Evolutionary conservation across 148 eudicot genomes (phyloP).

Genomic region (Amaranthus palmeri): DNA sequence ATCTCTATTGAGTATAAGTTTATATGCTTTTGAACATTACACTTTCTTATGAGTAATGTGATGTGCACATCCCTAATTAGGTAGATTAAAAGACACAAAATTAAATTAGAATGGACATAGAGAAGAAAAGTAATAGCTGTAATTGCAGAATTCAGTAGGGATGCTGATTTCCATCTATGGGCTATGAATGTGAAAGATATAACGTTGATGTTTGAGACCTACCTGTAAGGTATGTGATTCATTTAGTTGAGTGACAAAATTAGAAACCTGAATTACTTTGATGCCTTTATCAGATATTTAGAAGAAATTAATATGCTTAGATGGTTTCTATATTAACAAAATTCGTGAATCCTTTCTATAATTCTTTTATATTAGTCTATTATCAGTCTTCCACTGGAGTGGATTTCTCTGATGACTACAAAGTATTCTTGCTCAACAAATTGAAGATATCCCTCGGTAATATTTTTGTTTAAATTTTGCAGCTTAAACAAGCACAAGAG

Average conservation of each 20-base stretch:
- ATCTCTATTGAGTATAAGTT: background rate
- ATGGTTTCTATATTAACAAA: too few relatives aligned
- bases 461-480: constrained; percentile 20
- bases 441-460: constrained; percentile 2
- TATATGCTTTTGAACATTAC: background rate
- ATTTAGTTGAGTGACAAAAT: background rate
- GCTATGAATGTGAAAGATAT: background rate
- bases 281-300: background rate
- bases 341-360: too few relatives aligned
- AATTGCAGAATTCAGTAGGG: background rate
- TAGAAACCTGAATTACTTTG: background rate
- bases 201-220: background rate
- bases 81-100: background rate
- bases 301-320: too few relatives aligned
- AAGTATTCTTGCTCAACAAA: background rate
- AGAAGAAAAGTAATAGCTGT: background rate
- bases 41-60: background rate
- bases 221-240: background rate
- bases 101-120: background rate
- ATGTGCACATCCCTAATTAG: background rate
- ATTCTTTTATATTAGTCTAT: too few relatives aligned
- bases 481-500: constrained; percentile 75
- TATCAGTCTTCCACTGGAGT: too few relatives aligned
- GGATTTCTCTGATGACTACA: too few relatives aligned
- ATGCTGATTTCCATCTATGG: background rate